Evolutionary conservation across 2,329 filamentous ascomycete genomes (phyloP).

Genomic region (Dactylonectria estremocensis): DNA sequence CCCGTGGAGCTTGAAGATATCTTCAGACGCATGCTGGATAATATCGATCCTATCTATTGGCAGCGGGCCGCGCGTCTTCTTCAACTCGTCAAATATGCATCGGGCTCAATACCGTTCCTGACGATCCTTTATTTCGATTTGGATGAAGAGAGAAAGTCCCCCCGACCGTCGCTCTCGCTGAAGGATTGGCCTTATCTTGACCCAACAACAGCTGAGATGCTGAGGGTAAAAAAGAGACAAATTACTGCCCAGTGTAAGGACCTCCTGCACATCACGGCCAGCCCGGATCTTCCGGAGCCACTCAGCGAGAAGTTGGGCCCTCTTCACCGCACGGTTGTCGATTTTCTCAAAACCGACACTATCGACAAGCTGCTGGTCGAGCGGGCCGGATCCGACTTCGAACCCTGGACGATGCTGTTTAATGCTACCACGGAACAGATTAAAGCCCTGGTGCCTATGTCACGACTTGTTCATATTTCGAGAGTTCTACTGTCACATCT

Average conservation of each 20-base stretch:
- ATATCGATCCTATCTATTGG: background rate
- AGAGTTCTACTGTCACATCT: too few relatives aligned
- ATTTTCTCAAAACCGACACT: background rate
- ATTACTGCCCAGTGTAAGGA: background rate
- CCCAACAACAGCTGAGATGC: background rate
- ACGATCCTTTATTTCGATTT: background rate
- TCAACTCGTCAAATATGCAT: background rate
- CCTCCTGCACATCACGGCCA: background rate
- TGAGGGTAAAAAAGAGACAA: background rate
- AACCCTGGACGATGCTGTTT: too few relatives aligned
- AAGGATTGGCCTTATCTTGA: background rate
- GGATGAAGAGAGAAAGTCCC: background rate
- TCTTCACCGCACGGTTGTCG: background rate
- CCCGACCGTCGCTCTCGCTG: background rate
- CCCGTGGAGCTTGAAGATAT: background rate
- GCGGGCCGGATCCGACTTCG: too few relatives aligned
- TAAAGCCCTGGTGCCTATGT: too few relatives aligned
- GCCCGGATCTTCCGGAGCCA: too few relatives aligned
- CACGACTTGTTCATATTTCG: too few relatives aligned
- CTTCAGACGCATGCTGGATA: background rate
- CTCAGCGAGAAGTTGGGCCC: background rate
- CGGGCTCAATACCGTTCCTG: background rate
- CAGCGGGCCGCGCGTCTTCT: background rate
- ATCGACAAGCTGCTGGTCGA: background rate
- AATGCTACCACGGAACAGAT: too few relatives aligned